Percentiles rank a stretch among this genome's conserved stretches.
Evolutionary conservation across 305 asterid genomes (phyloP).

Genomic region (Caryopteris hybrid): DNA sequence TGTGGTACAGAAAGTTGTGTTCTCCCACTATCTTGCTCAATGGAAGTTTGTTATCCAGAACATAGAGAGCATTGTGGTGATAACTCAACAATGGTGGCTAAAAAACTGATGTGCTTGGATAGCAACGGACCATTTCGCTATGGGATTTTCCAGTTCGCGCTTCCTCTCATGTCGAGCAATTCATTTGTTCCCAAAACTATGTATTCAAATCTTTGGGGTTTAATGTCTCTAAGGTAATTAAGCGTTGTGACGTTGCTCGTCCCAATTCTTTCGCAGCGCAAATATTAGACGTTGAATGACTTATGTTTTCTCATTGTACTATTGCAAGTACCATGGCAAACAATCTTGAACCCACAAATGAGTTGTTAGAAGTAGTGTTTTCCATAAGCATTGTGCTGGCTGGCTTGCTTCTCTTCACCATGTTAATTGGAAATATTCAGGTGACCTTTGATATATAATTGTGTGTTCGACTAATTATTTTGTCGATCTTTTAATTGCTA

Average conservation of each 20-base stretch:
- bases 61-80: conserved; percentile 42
- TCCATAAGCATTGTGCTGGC: conserved; percentile 53
- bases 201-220: conserved; percentile 72
- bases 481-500: neutral
- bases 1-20: conserved; percentile 29
- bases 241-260: too few relatives aligned
- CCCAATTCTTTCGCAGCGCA: too few relatives aligned
- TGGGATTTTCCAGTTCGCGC: conserved; percentile 63
- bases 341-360: conserved; percentile 61
- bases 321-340: conserved; percentile 59
- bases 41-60: conserved; percentile 27
- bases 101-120: conserved; percentile 53
- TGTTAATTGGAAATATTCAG: conserved; percentile 69
- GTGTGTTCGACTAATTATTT: neutral
- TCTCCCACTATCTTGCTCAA: conserved; percentile 47
- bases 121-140: conserved; percentile 49
- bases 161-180: conserved; percentile 59
- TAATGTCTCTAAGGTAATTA: conserved; percentile 58
- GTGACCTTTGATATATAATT: conserved; percentile 9
- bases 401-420: conserved; percentile 62
- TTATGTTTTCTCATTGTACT: neutral
- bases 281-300: too few relatives aligned
- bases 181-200: conserved; percentile 50
- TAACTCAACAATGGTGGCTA: conserved; percentile 23
- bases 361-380: conserved; percentile 60